These are phyloP conservation scores for Solanum chiquidenum DNA, from an alignment of 257 asterid genomes.

Conservation along the genomic window DNA sequence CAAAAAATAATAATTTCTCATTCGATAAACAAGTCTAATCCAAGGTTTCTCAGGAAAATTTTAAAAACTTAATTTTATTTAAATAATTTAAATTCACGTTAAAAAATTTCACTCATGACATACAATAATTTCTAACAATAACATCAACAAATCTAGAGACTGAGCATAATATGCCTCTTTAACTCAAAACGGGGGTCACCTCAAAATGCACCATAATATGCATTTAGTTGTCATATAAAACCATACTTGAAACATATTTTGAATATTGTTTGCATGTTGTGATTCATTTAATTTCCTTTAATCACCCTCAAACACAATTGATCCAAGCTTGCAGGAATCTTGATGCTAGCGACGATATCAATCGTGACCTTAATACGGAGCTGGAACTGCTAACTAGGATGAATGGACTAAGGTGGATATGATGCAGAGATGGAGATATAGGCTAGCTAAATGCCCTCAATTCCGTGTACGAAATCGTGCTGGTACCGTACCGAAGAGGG, in stretches of 20 bases:
- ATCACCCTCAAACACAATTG: no score
- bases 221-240: neutral
- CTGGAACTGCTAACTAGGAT: no score
- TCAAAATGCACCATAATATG: neutral
- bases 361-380: no score
- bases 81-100: neutral
- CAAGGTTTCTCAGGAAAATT: neutral
- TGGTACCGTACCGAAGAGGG: no score
- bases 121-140: neutral
- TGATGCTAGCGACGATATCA: no score
- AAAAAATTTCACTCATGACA: neutral
- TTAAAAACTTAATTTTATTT: neutral
- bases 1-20: neutral
- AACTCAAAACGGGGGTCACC: neutral
- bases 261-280: no score
- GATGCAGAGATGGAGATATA: no score
- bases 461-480: no score
- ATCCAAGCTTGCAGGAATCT: no score
- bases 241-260: neutral
- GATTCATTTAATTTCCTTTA: no score
- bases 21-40: neutral
- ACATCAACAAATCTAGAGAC: neutral
- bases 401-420: no score
- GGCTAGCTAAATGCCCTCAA: no score
- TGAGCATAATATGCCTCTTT: neutral